These are phyloP conservation scores for Colletotrichum chrysophilum DNA, from an alignment of 2,329 filamentous ascomycete species.

Conservation along the genomic window DNA sequence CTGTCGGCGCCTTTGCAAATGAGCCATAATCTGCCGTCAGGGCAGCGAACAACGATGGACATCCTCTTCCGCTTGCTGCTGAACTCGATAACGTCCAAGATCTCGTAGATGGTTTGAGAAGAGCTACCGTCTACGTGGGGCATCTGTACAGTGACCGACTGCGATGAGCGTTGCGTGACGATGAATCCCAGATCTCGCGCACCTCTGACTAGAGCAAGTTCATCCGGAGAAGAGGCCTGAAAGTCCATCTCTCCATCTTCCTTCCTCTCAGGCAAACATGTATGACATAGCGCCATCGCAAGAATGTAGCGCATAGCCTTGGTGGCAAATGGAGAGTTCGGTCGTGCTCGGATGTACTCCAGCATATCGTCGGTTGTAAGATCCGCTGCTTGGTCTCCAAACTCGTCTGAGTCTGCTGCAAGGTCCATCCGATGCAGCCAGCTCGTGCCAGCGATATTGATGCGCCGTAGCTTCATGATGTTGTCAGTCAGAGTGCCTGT, in stretches of 20 bases:
- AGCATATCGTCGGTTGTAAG: conserved; percentile 77
- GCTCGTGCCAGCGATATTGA: conserved; percentile 86
- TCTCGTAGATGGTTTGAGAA: conserved; percentile 70
- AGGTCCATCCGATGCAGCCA: conserved; percentile 86
- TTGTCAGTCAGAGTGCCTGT: conserved; percentile 95
- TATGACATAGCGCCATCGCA: conserved; percentile 86
- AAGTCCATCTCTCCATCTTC: conserved; percentile 74
- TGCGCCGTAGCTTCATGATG: conserved; percentile 90
- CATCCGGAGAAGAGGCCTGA: conserved; percentile 89
- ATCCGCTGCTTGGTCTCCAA: conserved; percentile 40
- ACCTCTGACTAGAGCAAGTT: conserved; percentile 82
- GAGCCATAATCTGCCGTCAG: conserved; percentile 79
- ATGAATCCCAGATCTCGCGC: conserved; percentile 85
- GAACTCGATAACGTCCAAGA: conserved; percentile 89
- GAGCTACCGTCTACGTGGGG: conserved; percentile 41
- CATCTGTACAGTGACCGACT: conserved; percentile 64
- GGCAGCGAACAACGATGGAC: conserved; percentile 86
- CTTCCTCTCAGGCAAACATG: conserved; percentile 81
- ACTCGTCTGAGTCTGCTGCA: conserved; percentile 45
- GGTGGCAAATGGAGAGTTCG: conserved; percentile 76
- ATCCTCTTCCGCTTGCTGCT: conserved; percentile 88
- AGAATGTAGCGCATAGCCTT: conserved; percentile 84
- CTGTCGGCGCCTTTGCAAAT: conserved; percentile 93
- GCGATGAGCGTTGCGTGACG: conserved; percentile 74
- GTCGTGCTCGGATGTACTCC: conserved; percentile 76